Percentiles rank a stretch among this genome's conserved stretches.
These are phyloP conservation scores for Citrus sp. DNA, from an alignment of 345 rosid species.

Conservation along the genomic window DNA sequence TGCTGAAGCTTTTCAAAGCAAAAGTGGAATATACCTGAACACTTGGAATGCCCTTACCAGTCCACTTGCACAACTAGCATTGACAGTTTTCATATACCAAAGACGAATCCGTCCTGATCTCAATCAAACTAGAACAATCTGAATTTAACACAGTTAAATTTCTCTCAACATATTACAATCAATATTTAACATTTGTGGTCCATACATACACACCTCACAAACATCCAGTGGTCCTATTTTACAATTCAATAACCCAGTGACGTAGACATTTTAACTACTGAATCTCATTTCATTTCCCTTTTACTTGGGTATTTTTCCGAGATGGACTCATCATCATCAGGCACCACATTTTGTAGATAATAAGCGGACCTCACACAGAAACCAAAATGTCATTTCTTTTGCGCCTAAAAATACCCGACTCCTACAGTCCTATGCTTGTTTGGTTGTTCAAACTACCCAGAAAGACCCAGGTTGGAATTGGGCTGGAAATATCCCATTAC, in stretches of 20 bases:
- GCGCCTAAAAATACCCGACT: background rate
- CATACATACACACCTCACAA: background rate
- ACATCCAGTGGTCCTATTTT: slow-evolving; percentile 16
- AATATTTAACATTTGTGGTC: slow-evolving; percentile 1
- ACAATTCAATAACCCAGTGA: slow-evolving; percentile 7
- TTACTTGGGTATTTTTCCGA: background rate
- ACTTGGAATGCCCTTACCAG: background rate
- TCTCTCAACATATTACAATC: background rate
- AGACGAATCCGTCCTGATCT: background rate
- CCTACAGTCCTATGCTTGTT: background rate
- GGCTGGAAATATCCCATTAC: background rate
- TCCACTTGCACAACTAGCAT: background rate
- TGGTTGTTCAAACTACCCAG: background rate
- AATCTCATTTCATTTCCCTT: background rate
- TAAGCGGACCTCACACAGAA: slow-evolving; percentile 9
- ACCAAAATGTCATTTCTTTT: background rate
- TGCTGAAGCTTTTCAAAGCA: background rate
- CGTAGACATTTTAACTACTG: slow-evolving; percentile 12
- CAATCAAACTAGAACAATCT: background rate
- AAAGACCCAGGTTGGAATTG: background rate
- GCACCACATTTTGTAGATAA: background rate
- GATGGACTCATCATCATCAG: background rate
- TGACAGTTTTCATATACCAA: background rate
- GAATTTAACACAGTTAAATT: background rate
- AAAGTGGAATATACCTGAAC: background rate